Evolutionary conservation across 805 yeast genomes (phyloP), one percentile per base, ranked within the genome.

Genomic region (Nakazawaea siamensis): DNA sequence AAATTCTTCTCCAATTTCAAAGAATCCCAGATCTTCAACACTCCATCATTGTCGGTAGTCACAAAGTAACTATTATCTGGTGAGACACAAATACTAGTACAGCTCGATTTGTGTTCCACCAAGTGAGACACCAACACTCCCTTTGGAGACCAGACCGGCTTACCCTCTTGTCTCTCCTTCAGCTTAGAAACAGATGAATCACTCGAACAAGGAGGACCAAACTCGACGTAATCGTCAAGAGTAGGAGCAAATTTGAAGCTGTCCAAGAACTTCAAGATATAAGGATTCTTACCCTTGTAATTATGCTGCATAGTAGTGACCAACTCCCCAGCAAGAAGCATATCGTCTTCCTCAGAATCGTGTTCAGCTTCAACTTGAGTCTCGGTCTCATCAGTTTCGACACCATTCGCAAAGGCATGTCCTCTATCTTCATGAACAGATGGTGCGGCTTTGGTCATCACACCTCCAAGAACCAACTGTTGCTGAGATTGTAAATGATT

Each of bases 41-140:
- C 50, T 0, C 97, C 95, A 19, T 70, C 68, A 31, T 77, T 81
- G 6, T 92, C 84, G 2, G 87, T 95, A 2, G 92, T 77, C 2
- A 86, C 59, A 43, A 90, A 76, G 43, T 73, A 80, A 17, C 70
- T 70, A 12, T 74, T 68, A 19, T 80, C 76, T 0, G 80, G 76
- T 4, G 83, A 67, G 0, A 73, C 68, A 1, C 66, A 71, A 7
- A 86, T 50, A 18, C 77, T 58, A 16, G 66, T 74, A n/a, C 87
- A 61, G 2, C 74, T 33, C 1, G 73, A 63, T n/a, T 59, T 59
- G 47, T 80, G 86, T 28, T 81, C 85, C 26, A 71, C 63, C 31
- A 84, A 58, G 36, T 72, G 75, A 0, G 87, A 70, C 2, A 82
- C 72, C n/a, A 80, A 51, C 2, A 58, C 57, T 0, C 83, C 84